These are phyloP conservation scores for Lineolata rhizophorae DNA, from an alignment of 495 filamentous ascomycete species.

Conservation along the genomic window DNA sequence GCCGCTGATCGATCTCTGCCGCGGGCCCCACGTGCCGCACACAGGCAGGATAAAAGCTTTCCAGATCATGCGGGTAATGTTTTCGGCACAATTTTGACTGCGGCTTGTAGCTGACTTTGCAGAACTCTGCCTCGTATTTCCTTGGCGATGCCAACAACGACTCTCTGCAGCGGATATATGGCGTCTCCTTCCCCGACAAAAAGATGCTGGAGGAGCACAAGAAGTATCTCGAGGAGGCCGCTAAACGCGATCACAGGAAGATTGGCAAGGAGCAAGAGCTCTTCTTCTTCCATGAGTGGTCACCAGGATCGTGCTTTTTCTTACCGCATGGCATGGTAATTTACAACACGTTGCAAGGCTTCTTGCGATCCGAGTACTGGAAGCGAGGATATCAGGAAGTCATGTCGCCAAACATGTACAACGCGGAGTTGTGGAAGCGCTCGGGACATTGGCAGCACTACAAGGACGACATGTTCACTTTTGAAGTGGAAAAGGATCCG, in stretches of 20 bases:
- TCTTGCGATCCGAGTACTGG: constrained; percentile 74
- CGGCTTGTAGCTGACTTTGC: no score
- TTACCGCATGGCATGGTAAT: constrained; percentile 83
- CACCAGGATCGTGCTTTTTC: constrained; percentile 83
- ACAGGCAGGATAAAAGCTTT: constrained; percentile 85
- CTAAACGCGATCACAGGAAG: constrained; percentile 79
- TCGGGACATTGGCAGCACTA: constrained; percentile 94
- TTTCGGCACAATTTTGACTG: no score
- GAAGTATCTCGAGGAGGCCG: constrained; percentile 85
- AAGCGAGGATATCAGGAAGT: constrained; percentile 89
- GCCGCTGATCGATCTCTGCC: constrained; percentile 58
- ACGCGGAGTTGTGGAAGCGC: constrained; percentile 71
- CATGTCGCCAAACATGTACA: constrained; percentile 90
- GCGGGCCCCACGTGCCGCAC: constrained; percentile 73
- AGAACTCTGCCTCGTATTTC: constrained; percentile 94
- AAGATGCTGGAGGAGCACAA: constrained; percentile 75
- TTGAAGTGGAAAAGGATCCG: constrained; percentile 75
- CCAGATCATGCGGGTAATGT: constrained; percentile 63
- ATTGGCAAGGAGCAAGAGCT: constrained; percentile 89
- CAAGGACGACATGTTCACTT: constrained; percentile 88
- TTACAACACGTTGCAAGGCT: constrained; percentile 64
- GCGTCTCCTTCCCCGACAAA: constrained; percentile 93
- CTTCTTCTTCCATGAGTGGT: constrained; percentile 85
- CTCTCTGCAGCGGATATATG: constrained; percentile 86
- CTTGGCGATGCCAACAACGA: constrained; percentile 83